A percentile compares a stretch with the other conserved stretches of the same genome.
Evolutionary conservation across 192 early-diverging fungal genomes (phyloP).

Genomic region (Umbelopsis ramanniana): DNA sequence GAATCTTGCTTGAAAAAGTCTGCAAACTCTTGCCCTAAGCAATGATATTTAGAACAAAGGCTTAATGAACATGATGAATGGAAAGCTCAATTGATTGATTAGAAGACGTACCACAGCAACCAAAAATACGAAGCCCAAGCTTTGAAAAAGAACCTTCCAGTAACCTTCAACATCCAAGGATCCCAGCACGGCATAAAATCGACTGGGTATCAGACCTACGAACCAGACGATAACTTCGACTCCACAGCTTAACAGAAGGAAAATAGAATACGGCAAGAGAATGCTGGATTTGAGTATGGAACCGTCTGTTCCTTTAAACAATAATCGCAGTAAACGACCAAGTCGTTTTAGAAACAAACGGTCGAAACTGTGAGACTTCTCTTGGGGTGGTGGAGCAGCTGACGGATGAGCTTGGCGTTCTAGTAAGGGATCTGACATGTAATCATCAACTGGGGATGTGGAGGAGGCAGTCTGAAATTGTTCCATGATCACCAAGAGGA

Average conservation of each 20-base stretch:
- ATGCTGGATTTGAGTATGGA: slow-evolving; percentile 9
- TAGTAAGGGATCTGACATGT: background rate
- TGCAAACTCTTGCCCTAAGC: slow-evolving; percentile 57
- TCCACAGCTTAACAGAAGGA: slow-evolving; percentile 45
- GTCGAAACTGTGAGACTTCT: slow-evolving; percentile 41
- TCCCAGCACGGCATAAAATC: slow-evolving; percentile 76
- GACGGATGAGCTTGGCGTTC: background rate
- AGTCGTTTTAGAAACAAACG: slow-evolving; percentile 41
- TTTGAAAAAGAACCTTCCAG: slow-evolving; percentile 53
- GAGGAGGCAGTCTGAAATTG: slow-evolving; percentile 19
- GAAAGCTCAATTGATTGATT: slow-evolving; percentile 6
- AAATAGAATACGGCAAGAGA: slow-evolving; percentile 41
- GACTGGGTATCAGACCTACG: slow-evolving; percentile 71
- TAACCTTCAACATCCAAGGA: slow-evolving; percentile 68
- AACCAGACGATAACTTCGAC: slow-evolving; percentile 66
- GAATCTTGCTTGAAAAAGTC: slow-evolving; percentile 62
- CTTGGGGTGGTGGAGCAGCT: background rate
- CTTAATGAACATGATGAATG: background rate
- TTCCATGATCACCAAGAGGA: slow-evolving; percentile 3
- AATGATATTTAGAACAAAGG: background rate
- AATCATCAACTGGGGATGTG: background rate
- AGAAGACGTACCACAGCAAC: slow-evolving; percentile 60
- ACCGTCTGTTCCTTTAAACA: slow-evolving; percentile 31
- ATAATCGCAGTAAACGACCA: slow-evolving; percentile 30
- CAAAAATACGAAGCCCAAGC: slow-evolving; percentile 57